Conservation (phyloP, 805 yeast genomes). For the Torulaspora delbrueckii region DNA sequence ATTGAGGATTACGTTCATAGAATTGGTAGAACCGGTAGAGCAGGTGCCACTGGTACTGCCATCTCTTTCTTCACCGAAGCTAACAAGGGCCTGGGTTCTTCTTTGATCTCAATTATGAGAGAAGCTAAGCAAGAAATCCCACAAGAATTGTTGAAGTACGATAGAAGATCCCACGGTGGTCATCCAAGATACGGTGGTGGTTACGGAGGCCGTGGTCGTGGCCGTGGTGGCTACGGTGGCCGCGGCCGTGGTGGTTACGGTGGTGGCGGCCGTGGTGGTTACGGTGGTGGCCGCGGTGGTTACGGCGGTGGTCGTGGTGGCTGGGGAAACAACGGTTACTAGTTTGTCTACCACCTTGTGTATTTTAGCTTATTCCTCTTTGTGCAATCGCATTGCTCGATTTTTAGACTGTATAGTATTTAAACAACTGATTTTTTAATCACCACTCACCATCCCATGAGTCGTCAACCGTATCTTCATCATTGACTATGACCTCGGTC, state of each 20-base stretch:
- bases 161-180: slow-evolving; percentile 69
- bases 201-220: slow-evolving; percentile 45
- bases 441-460: slow-evolving; percentile 30
- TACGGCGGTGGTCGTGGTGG: slow-evolving; percentile 35
- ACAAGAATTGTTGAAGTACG: slow-evolving; percentile 69
- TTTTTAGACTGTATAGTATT: slow-evolving; percentile 2
- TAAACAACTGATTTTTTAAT: background rate
- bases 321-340: slow-evolving; percentile 33
- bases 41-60: slow-evolving; percentile 94
- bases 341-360: background rate
- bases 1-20: slow-evolving; percentile 98
- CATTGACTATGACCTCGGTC: background rate
- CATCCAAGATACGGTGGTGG: slow-evolving; percentile 56
- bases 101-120: slow-evolving; percentile 79
- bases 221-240: slow-evolving; percentile 45
- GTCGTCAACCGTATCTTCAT: slow-evolving; percentile 17
- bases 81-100: slow-evolving; percentile 84
- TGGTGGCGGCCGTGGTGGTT: slow-evolving; percentile 39
- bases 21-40: slow-evolving; percentile 99
- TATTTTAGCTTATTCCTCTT: slow-evolving; percentile 17
- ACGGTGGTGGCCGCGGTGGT: slow-evolving; percentile 34
- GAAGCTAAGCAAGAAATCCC: slow-evolving; percentile 95
- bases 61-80: slow-evolving; percentile 87
- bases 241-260: slow-evolving; percentile 37
- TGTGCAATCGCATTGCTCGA: slow-evolving; percentile 19